Evolutionary conservation across 495 filamentous ascomycete species (phyloP), one percentile per base, ranked within the genome.

Genomic region (Hyaloscypha bicolor): DNA sequence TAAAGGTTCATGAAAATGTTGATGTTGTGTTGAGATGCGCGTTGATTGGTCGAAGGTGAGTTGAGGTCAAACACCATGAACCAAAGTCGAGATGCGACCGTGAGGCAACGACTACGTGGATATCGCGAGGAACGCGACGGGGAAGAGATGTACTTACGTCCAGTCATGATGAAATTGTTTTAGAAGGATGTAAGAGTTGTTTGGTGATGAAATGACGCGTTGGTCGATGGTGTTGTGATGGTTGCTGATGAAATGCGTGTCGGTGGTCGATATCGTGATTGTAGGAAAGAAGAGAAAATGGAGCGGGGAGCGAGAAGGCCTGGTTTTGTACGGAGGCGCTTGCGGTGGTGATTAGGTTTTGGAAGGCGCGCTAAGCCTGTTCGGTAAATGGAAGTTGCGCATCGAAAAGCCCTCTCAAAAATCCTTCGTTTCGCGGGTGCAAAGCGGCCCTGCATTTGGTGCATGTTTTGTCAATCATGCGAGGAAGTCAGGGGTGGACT

Each of bases 151-250:
- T 63, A 73, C 71, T 73, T 73, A 73, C 71, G 71, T 71, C 71
- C 71, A 73, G 71, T 73, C 71, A 73, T 73, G 67, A 69, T 73
- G 65, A 67, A 69, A 65, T 61, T 68, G 65, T 70, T 61, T 33
- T 64, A 42, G 51, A 55, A 53, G 31, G 37, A 37, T 55, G 60
- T 69, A 60, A 30, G 57, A 60, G 64, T 63, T 71, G 66, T 69
- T 74, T 58, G 66, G 55, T 63, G 69, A 74, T 74, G 67, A 42
- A 71, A 68, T 63, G 65, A 69, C 69, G 71, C 68, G 69, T 71
- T 63, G 32, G 39, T 56, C 19, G 70, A 66, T 37, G 35, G 35
- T 60, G 53, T 21, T 60, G 51, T 65, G 62, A 69, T 66, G 62
- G 51, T 21, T 57, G 53, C 69, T 64, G 71, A 71, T 73, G 68